Conservation (phyloP, 129 eudicot genomes). For the Escallonia rubra region DNA sequence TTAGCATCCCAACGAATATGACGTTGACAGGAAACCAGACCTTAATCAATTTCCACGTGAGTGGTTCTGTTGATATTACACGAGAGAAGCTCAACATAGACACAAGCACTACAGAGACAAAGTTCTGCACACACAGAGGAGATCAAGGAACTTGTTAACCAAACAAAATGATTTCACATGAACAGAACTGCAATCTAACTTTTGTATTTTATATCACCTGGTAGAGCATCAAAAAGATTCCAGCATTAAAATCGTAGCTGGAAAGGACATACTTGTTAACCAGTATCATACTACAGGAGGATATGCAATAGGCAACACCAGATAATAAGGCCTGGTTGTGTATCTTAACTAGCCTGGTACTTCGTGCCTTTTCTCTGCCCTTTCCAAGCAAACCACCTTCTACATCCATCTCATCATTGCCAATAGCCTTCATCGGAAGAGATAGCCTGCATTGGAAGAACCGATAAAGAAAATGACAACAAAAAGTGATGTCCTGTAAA, state of each 20-base stretch:
- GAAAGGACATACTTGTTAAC: conserved; percentile 94
- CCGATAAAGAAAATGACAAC: neutral
- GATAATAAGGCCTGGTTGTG: conserved; percentile 75
- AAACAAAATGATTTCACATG: neutral
- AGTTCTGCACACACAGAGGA: conserved; percentile 60
- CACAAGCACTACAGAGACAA: conserved; percentile 77
- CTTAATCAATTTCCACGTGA: conserved; percentile 85
- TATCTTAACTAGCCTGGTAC: conserved; percentile 33
- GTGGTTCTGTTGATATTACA: conserved; percentile 81
- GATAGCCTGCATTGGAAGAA: conserved; percentile 35
- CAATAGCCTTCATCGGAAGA: conserved; percentile 46
- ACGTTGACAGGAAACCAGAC: conserved; percentile 96
- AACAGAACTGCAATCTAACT: neutral
- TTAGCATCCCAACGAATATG: conserved; percentile 96
- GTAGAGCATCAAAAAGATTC: conserved; percentile 95
- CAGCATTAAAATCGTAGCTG: conserved; percentile 94
- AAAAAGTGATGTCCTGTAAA: neutral
- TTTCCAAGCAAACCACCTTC: conserved; percentile 59
- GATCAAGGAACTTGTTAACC: conserved; percentile 13
- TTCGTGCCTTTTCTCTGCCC: conserved; percentile 54
- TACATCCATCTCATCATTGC: conserved; percentile 55
- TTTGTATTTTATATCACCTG: conserved; percentile 46
- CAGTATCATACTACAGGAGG: conserved; percentile 96
- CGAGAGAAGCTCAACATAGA: conserved; percentile 64
- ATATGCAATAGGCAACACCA: conserved; percentile 86